Evolutionary conservation across 352 stramenopile species (phyloP).

Genomic region (Peronosclerospora sorghi): DNA sequence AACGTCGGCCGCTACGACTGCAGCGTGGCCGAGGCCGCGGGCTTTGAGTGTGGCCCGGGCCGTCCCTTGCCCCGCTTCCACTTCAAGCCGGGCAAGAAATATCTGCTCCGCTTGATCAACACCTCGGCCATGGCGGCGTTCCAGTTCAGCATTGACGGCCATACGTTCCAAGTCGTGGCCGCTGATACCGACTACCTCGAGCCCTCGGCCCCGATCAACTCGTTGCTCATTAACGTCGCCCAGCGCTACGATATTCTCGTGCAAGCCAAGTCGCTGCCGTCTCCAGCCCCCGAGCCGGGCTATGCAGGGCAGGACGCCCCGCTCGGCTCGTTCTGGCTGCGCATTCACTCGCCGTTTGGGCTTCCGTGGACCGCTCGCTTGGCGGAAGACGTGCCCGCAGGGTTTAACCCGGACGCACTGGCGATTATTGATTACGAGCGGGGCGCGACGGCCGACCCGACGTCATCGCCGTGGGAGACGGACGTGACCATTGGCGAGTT

Average conservation of each 20-base stretch:
- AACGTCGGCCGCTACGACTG: constrained; percentile 32
- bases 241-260: constrained; percentile 33
- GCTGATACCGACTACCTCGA: constrained; percentile 24
- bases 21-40: constrained; percentile 14
- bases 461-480: constrained; percentile 15
- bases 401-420: constrained; percentile 27
- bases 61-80: constrained; percentile 17
- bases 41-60: constrained; percentile 13
- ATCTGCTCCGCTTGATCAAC: constrained; percentile 34
- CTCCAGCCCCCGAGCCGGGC: constrained; percentile 6
- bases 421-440: constrained; percentile 27
- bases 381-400: constrained; percentile 16
- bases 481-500: constrained; percentile 25
- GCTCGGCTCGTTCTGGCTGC: constrained; percentile 23
- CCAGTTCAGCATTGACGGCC: constrained; percentile 31
- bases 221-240: constrained; percentile 23
- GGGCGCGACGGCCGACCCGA: constrained; percentile 12
- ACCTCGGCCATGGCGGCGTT: constrained; percentile 29
- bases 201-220: constrained; percentile 22
- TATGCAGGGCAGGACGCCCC: constrained; percentile 1
- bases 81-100: constrained; percentile 24
- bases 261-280: constrained; percentile 16
- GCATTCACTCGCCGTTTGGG: constrained; percentile 16
- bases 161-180: constrained; percentile 30
- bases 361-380: constrained; percentile 20